Evolutionary conservation across 2,329 filamentous ascomycete genomes (phyloP).

Genomic region (Curvularia spicifera): DNA sequence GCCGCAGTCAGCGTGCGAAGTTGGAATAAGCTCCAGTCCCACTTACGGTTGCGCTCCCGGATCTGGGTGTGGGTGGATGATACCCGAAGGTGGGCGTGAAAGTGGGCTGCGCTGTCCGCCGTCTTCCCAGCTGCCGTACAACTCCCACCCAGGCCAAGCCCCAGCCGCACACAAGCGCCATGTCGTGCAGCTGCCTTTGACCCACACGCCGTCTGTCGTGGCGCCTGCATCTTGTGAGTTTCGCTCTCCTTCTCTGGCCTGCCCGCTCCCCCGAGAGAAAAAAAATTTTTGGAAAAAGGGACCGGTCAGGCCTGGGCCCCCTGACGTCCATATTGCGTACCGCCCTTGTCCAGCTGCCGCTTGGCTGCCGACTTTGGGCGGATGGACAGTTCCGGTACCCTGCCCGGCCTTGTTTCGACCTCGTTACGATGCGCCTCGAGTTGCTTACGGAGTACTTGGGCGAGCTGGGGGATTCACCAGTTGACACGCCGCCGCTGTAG

Average conservation of each 20-base stretch:
- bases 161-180: slow-evolving; percentile 3
- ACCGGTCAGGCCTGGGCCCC: slow-evolving; percentile 15
- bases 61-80: slow-evolving; percentile 32
- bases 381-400: slow-evolving; percentile 11
- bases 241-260: slow-evolving; percentile 16
- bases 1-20: slow-evolving; percentile 18
- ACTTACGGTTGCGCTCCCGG: slow-evolving; percentile 36
- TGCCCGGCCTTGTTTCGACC: slow-evolving; percentile 9
- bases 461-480: background rate
- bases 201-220: slow-evolving; percentile 7
- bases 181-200: slow-evolving; percentile 7
- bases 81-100: slow-evolving; percentile 30
- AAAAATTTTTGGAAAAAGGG: slow-evolving; percentile 1
- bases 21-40: slow-evolving; percentile 45
- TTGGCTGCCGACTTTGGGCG: slow-evolving; percentile 9
- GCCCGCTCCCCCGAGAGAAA: background rate
- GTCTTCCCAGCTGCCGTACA: slow-evolving; percentile 21
- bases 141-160: slow-evolving; percentile 22
- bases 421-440: slow-evolving; percentile 8
- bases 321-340: slow-evolving; percentile 12
- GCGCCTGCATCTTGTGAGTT: slow-evolving; percentile 23
- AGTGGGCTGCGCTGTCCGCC: slow-evolving; percentile 33
- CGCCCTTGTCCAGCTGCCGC: background rate
- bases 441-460: background rate
- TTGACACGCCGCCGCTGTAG: background rate